Conservation (phyloP, 768 basidiomycete species). For the Hericium erinaceus region DNA sequence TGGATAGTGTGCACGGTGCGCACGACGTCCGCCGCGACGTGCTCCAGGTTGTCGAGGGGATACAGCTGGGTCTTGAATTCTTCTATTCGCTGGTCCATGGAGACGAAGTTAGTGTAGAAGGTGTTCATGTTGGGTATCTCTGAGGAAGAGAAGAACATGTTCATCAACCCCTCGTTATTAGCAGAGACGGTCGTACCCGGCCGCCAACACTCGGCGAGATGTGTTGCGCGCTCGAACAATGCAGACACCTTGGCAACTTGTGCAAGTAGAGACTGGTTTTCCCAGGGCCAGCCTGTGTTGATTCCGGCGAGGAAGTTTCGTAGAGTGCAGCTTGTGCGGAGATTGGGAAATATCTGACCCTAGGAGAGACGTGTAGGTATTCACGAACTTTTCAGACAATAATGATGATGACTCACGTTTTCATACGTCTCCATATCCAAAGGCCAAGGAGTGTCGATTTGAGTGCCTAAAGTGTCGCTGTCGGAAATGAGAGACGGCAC, state of each 20-base stretch:
- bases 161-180: neutral
- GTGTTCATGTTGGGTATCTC: conserved; percentile 10
- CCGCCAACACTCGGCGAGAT: conserved; percentile 34
- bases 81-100: conserved; percentile 23
- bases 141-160: neutral
- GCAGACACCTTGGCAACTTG: conserved; percentile 46
- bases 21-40: conserved; percentile 5
- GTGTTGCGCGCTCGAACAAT: conserved; percentile 48
- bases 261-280: conserved; percentile 28
- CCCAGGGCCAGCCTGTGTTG: conserved; percentile 24
- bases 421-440: conserved; percentile 23
- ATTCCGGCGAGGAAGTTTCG: conserved; percentile 36
- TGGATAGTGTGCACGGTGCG: conserved; percentile 18
- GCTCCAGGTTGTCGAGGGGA: conserved; percentile 9
- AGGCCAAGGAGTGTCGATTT: conserved; percentile 33
- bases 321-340: conserved; percentile 39
- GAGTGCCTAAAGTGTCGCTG: conserved; percentile 32
- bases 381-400: conserved; percentile 20
- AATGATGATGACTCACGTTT: neutral
- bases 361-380: conserved; percentile 21
- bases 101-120: conserved; percentile 17
- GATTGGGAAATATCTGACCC: conserved; percentile 35
- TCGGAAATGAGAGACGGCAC: conserved; percentile 45
- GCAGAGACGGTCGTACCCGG: conserved; percentile 15
- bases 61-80: conserved; percentile 18